A percentile compares a stretch with the other conserved stretches of the same genome.
Conservation (phyloP, 2,329 filamentous ascomycete species). For the Aotearoamyces nothofagi region DNA sequence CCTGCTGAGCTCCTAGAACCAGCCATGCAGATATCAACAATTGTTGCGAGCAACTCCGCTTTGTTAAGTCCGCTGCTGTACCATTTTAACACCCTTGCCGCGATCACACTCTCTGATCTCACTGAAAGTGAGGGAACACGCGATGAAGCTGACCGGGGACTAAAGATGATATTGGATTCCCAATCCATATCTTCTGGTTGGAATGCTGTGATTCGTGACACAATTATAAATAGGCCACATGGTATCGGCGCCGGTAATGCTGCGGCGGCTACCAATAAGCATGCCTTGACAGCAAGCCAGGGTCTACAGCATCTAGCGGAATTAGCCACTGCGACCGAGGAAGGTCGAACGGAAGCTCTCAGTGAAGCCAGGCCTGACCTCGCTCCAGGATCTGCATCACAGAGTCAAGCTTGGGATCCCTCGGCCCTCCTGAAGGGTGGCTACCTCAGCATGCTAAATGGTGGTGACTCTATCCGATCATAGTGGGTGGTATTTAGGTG, state of each 20-base stretch:
- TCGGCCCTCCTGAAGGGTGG: not conserved
- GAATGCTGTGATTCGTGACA: constrained; percentile 38
- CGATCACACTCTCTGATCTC: constrained; percentile 46
- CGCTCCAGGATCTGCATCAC: not conserved
- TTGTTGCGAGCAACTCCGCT: constrained; percentile 38
- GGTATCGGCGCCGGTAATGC: constrained; percentile 24
- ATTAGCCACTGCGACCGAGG: constrained; percentile 18
- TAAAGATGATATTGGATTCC: constrained; percentile 40
- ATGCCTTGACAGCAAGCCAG: constrained; percentile 10
- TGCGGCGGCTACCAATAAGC: constrained; percentile 29
- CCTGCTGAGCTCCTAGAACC: constrained; percentile 43
- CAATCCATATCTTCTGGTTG: constrained; percentile 34
- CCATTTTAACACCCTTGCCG: constrained; percentile 45
- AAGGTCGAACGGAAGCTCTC: constrained; percentile 5
- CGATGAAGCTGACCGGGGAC: constrained; percentile 38
- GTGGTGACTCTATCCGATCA: too few relatives aligned
- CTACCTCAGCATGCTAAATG: not conserved
- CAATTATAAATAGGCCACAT: constrained; percentile 30
- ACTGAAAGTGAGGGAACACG: constrained; percentile 36
- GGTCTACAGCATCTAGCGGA: constrained; percentile 45
- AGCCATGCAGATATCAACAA: constrained; percentile 39
- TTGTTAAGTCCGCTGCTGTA: constrained; percentile 49
- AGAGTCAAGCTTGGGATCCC: not conserved
- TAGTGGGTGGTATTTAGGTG: too few relatives aligned
- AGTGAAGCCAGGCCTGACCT: not conserved